Conservation (phyloP, 129 eudicot genomes). For the Rutidosis leptorrhynchoides region DNA sequence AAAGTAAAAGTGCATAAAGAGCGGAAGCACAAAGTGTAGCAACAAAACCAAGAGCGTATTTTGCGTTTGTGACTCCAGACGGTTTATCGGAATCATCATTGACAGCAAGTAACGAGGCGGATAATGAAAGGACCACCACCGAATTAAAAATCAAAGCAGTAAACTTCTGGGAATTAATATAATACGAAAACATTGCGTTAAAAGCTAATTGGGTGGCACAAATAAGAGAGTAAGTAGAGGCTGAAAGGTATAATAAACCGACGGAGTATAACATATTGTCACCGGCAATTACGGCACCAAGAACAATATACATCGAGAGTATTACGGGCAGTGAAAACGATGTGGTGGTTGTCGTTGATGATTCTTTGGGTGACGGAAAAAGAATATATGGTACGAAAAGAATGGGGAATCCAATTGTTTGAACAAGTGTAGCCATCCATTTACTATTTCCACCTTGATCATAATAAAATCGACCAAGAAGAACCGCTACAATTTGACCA, state of each 20-base stretch:
- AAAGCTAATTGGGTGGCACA: constrained; percentile 86
- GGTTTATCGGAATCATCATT: constrained; percentile 66
- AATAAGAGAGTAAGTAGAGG: constrained; percentile 90
- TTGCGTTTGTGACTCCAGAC: constrained; percentile 44
- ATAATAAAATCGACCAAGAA: constrained; percentile 81
- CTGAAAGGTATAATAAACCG: constrained; percentile 77
- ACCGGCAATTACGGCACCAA: constrained; percentile 69
- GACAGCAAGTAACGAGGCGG: constrained; percentile 67
- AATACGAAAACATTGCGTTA: constrained; percentile 69
- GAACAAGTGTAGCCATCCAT: constrained; percentile 84
- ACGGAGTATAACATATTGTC: constrained; percentile 81
- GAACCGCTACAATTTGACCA: constrained; percentile 85
- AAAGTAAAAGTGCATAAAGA: constrained; percentile 67
- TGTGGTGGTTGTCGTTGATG: constrained; percentile 30
- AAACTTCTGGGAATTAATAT: constrained; percentile 72
- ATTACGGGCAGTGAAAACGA: constrained; percentile 14
- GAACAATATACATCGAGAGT: constrained; percentile 36
- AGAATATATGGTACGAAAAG: constrained; percentile 63
- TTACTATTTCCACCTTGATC: constrained; percentile 85
- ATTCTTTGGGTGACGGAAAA: constrained; percentile 35
- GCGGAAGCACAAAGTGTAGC: constrained; percentile 69
- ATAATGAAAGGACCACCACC: constrained; percentile 61
- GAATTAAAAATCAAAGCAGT: constrained; percentile 70
- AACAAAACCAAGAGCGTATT: constrained; percentile 55
- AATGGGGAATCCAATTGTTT: constrained; percentile 83